These are phyloP conservation scores for Lippia alba DNA, from an alignment of 305 asterid genomes.

Conservation along the genomic window DNA sequence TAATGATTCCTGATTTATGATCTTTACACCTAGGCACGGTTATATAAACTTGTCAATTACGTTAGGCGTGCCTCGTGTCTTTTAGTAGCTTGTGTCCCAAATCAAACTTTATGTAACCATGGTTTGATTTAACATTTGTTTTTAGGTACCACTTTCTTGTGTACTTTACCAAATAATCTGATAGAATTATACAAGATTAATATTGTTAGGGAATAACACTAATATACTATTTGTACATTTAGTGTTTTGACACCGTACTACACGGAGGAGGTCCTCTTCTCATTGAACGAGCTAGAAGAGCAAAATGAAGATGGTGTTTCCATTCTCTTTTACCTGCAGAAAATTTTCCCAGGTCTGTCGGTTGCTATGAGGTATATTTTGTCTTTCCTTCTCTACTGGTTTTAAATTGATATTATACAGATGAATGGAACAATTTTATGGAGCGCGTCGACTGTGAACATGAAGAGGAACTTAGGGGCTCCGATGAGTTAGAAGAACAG, in stretches of 20 bases:
- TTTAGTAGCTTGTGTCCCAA: background rate
- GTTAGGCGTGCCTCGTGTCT: background rate
- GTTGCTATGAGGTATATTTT: conserved; percentile 26
- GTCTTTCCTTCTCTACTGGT: conserved; percentile 27
- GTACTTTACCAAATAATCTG: conserved; percentile 6
- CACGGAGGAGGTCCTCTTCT: conserved; percentile 95
- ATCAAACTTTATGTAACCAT: background rate
- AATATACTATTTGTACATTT: conserved; percentile 18
- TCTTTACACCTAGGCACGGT: background rate
- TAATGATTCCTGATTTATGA: background rate
- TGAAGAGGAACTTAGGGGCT: conserved; percentile 86
- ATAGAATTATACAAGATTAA: background rate
- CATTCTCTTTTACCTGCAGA: conserved; percentile 94
- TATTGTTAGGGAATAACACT: conserved; percentile 23
- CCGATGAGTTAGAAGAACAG: conserved; percentile 84
- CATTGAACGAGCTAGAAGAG: conserved; percentile 86
- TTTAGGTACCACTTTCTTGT: conserved; percentile 1
- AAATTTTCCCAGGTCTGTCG: conserved; percentile 89
- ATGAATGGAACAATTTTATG: conserved; percentile 98
- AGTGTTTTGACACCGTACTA: conserved; percentile 97
- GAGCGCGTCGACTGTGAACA: conserved; percentile 71
- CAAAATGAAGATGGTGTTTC: conserved; percentile 99
- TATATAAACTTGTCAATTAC: conserved; percentile 2
- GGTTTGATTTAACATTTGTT: conserved; percentile 3
- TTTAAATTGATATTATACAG: conserved; percentile 47